Percentiles rank a stretch among this genome's conserved stretches.
These are phyloP conservation scores for Xylaria digitata DNA, from an alignment of 2,329 filamentous ascomycete genomes.

Conservation along the genomic window DNA sequence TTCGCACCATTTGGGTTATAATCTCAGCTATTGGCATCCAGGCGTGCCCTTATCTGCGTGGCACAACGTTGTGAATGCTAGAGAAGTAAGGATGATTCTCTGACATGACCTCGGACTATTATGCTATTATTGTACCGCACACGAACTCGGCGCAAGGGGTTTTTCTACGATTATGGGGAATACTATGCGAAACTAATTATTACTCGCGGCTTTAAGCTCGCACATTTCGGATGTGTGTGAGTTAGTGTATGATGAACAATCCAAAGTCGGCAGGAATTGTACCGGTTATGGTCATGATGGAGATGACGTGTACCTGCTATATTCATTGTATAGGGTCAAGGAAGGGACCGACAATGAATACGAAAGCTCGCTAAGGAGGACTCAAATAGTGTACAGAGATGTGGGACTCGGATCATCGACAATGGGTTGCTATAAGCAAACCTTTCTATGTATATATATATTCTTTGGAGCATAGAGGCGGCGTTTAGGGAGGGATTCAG, in stretches of 20 bases:
- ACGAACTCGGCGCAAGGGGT: background rate
- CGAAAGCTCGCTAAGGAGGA: background rate
- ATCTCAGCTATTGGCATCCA: slow-evolving; percentile 25
- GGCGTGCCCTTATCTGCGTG: slow-evolving; percentile 17
- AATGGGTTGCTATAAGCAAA: slow-evolving; percentile 8
- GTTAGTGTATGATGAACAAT: slow-evolving; percentile 17
- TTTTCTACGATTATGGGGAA: background rate
- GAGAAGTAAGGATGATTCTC: background rate
- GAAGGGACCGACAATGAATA: background rate
- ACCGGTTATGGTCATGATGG: background rate
- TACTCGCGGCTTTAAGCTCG: background rate
- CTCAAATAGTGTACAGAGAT: background rate
- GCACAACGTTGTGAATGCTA: background rate
- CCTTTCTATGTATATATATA: slow-evolving; percentile 30
- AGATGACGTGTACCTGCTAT: background rate
- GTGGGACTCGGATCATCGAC: slow-evolving; percentile 13
- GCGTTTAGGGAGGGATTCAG: slow-evolving; percentile 27
- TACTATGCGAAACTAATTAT: background rate
- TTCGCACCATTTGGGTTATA: slow-evolving; percentile 40
- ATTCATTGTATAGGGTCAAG: background rate
- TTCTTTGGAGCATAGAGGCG: slow-evolving; percentile 28
- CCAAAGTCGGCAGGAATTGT: background rate
- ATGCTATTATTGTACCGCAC: background rate
- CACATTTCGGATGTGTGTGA: slow-evolving; percentile 4
- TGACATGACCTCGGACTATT: background rate